Evolutionary conservation across 1,139 yeast genomes (phyloP).

Genomic region (Arxiozyma slooffiae): DNA sequence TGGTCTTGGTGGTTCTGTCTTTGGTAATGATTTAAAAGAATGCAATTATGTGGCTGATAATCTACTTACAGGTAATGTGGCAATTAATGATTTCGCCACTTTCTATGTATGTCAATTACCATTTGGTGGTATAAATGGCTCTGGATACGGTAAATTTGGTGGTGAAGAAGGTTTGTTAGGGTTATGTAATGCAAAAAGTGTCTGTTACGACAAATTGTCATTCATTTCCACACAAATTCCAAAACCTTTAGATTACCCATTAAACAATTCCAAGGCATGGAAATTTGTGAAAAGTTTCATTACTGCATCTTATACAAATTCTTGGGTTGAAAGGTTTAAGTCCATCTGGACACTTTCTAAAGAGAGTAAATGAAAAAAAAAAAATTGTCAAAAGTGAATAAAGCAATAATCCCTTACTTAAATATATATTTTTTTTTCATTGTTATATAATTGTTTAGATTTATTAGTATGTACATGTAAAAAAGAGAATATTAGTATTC

Average conservation of each 20-base stretch:
- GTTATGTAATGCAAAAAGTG: slow-evolving; percentile 72
- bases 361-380: slow-evolving; percentile 17
- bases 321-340: slow-evolving; percentile 57
- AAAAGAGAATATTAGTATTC: not conserved
- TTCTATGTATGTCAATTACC: slow-evolving; percentile 92
- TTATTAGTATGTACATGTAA: not conserved
- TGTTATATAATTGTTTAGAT: no score
- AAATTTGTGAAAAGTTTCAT: slow-evolving; percentile 71
- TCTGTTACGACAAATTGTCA: slow-evolving; percentile 74
- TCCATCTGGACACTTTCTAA: slow-evolving; percentile 44
- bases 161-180: slow-evolving; percentile 95
- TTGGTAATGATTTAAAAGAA: slow-evolving; percentile 51
- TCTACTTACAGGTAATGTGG: slow-evolving; percentile 79
- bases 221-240: slow-evolving; percentile 79
- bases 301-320: slow-evolving; percentile 71
- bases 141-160: slow-evolving; percentile 95
- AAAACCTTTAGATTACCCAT: slow-evolving; percentile 82
- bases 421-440: no score
- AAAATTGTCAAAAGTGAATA: no score
- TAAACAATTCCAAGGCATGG: slow-evolving; percentile 79
- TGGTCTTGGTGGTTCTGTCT: slow-evolving; percentile 87
- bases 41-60: slow-evolving; percentile 54
- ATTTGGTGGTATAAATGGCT: slow-evolving; percentile 85
- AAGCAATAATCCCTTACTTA: no score
- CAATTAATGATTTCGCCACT: slow-evolving; percentile 94